phyloP scores from a whole-genome alignment of 192 early-diverging fungal species.

The Backusella liffmaniae region DNA sequence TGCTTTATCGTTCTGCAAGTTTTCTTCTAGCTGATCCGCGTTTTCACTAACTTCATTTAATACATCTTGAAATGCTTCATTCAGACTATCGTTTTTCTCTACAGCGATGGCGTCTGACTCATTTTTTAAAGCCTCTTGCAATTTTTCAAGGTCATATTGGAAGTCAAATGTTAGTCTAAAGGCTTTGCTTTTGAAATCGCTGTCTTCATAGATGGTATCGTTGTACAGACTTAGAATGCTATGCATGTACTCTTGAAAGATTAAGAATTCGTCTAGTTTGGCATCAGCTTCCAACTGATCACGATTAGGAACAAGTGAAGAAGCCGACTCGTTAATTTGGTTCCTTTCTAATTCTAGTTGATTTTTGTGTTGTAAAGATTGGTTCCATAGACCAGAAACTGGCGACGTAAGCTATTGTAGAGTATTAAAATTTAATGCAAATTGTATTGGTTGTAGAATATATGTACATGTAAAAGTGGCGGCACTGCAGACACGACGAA shows the following conservation, averaged over 20 bases:
- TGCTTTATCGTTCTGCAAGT: conserved; percentile 28
- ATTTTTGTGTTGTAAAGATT: not conserved
- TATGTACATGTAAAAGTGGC: not conserved
- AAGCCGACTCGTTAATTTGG: not conserved
- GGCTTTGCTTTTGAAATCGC: conserved; percentile 23
- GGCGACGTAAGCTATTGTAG: not conserved
- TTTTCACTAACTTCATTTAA: conserved; percentile 39
- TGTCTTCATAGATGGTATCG: not conserved
- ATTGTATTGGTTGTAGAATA: not conserved
- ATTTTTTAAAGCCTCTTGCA: not conserved
- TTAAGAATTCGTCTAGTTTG: not conserved
- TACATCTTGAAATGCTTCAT: conserved; percentile 35
- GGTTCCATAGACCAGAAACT: not conserved
- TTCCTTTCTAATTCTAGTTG: not conserved
- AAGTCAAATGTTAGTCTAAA: conserved; percentile 31
- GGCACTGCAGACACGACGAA: not conserved
- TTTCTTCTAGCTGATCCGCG: conserved; percentile 44
- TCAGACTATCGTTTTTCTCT: conserved; percentile 10
- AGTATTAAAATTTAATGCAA: not conserved
- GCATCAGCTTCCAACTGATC: not conserved
- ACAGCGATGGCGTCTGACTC: not conserved
- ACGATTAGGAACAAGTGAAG: not conserved
- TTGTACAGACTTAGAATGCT: not conserved
- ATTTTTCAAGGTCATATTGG: not conserved
- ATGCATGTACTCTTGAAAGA: not conserved